phyloP scores from a whole-genome alignment of 2,329 filamentous ascomycete species.

The Xylaria sp. region DNA sequence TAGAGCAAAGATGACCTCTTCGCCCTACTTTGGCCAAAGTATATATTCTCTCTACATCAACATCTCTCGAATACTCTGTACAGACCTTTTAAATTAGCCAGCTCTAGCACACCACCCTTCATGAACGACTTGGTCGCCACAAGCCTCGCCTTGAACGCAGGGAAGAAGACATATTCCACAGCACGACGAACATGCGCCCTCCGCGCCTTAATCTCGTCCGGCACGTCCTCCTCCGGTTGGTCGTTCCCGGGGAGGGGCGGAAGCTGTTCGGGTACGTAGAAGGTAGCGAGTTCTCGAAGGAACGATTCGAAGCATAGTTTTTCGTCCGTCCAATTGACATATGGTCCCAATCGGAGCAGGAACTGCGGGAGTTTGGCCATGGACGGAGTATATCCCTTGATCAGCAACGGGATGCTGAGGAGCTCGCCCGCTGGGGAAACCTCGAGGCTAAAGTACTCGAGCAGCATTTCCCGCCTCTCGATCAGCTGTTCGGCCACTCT shows the following conservation, averaged over 20 bases:
- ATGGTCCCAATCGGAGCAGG: conserved; percentile 85
- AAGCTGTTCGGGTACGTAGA: conserved; percentile 89
- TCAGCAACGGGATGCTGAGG: conserved; percentile 79
- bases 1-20: background rate
- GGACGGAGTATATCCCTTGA: conserved; percentile 89
- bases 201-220: conserved; percentile 65
- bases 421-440: conserved; percentile 82
- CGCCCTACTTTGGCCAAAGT: background rate
- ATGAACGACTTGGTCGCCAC: conserved; percentile 83
- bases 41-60: conserved; percentile 54
- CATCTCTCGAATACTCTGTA: conserved; percentile 97
- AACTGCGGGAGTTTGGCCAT: conserved; percentile 90
- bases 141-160: conserved; percentile 83
- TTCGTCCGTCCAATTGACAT: conserved; percentile 87
- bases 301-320: conserved; percentile 87
- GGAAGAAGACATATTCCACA: conserved; percentile 88
- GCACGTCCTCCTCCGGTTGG: conserved; percentile 53
- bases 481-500: conserved; percentile 75
- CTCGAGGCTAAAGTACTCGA: conserved; percentile 91
- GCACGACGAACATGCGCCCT: conserved; percentile 76
- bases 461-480: conserved; percentile 82
- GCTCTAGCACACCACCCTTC: conserved; percentile 79
- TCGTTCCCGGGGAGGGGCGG: conserved; percentile 57
- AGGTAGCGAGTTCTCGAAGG: conserved; percentile 84
- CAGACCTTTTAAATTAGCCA: conserved; percentile 90